Evolutionary conservation across 179 eudicot genomes (phyloP).

Genomic region (Gypsophila paniculata): DNA sequence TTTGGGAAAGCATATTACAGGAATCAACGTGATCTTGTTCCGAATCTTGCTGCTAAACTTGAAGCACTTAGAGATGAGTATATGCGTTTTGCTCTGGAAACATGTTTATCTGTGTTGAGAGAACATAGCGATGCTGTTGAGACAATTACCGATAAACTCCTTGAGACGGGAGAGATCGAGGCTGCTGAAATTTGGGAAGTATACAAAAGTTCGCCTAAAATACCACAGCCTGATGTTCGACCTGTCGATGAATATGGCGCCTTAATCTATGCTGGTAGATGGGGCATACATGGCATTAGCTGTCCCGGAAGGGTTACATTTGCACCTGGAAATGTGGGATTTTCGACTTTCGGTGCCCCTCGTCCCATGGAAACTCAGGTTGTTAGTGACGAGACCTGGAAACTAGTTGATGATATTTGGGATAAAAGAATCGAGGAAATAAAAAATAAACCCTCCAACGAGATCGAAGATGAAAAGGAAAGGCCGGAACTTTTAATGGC

Average conservation of each 20-base stretch:
- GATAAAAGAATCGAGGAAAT: slow-evolving; percentile 60
- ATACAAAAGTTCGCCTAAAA: slow-evolving; percentile 48
- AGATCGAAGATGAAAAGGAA: slow-evolving; percentile 56
- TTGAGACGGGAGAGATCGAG: slow-evolving; percentile 63
- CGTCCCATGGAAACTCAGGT: slow-evolving; percentile 88
- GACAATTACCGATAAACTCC: slow-evolving; percentile 63
- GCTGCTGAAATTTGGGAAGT: slow-evolving; percentile 77
- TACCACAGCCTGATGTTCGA: slow-evolving; percentile 57
- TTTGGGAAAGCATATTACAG: slow-evolving; percentile 87
- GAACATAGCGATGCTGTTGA: slow-evolving; percentile 73
- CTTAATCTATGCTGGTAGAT: slow-evolving; percentile 70
- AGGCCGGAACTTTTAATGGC: slow-evolving; percentile 61
- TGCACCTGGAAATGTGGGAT: slow-evolving; percentile 88
- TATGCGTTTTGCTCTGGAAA: slow-evolving; percentile 70
- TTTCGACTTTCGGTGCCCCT: slow-evolving; percentile 81
- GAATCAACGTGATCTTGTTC: slow-evolving; percentile 62
- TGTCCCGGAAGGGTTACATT: slow-evolving; percentile 93
- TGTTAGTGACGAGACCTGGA: slow-evolving; percentile 78
- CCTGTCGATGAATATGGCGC: slow-evolving; percentile 80
- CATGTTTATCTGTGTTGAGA: slow-evolving; percentile 56
- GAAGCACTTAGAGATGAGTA: slow-evolving; percentile 89
- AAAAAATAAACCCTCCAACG: slow-evolving; percentile 43
- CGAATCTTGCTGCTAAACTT: slow-evolving; percentile 77
- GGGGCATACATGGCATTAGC: slow-evolving; percentile 78
- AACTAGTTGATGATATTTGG: slow-evolving; percentile 66